phyloP scores from a whole-genome alignment of 306 rosid genomes.

The Medicago arabica region DNA sequence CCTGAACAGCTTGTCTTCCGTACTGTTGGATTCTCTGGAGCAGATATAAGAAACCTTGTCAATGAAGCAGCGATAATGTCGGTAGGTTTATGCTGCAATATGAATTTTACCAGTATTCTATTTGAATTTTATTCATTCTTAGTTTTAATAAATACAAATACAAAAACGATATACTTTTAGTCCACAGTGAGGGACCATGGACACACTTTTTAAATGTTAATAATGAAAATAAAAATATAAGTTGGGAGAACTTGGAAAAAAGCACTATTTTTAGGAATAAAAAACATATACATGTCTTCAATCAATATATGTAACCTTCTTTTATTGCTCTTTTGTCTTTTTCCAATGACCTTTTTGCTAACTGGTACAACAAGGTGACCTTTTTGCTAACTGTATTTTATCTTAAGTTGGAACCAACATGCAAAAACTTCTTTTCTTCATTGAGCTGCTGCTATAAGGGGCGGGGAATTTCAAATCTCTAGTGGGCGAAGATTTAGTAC shows the following conservation, averaged over 20 bases:
- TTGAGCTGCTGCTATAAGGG: no score
- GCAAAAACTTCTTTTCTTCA: no score
- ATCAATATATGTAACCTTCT: neutral
- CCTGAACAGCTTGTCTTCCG: slow-evolving; percentile 89
- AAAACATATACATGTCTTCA: neutral
- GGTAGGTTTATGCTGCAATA: slow-evolving; percentile 51
- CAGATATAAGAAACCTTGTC: slow-evolving; percentile 92
- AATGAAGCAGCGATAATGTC: slow-evolving; percentile 99
- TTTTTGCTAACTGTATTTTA: no score
- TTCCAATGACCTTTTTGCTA: no score
- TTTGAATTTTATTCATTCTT: neutral
- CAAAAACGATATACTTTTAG: no score
- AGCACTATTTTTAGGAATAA: neutral
- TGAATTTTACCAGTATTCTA: no score
- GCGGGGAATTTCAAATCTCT: no score
- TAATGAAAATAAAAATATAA: neutral
- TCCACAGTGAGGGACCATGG: neutral
- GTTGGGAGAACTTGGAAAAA: neutral
- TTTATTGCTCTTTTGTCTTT: no score
- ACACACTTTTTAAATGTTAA: neutral
- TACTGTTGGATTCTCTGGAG: slow-evolving; percentile 97
- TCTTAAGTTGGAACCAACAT: no score
- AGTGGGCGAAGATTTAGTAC: no score
- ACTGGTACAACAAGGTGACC: no score
- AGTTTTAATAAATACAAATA: neutral